Base-by-base conservation (phyloP, 2,329 filamentous ascomycete species). In the Arthroderma sp. region DNA sequence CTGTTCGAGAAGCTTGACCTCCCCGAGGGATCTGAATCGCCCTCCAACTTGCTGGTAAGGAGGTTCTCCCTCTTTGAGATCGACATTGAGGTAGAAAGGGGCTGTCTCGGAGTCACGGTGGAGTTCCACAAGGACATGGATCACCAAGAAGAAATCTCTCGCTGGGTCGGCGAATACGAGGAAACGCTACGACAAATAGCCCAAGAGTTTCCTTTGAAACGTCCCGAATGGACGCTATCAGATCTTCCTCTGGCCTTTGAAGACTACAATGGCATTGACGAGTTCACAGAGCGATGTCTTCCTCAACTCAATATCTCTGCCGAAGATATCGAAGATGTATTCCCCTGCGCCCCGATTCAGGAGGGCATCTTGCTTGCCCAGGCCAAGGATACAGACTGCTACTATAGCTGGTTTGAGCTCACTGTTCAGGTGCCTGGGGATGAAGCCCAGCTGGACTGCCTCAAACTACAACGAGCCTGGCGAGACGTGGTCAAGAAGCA, bases 41-140 rank as follows among this genome's bases (percentile, higher is more conserved):
- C 17, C 67, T 70, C 1, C 71, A 69, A 49, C 55, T 72, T 71
- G 23, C 19, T 23, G 11, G 51, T 28, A 37, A 74, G 73, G 7
- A 71, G 76, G 2, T 76, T 77, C 60, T 74, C 72, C 4, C 67
- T 80, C 0, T 76, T 81, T 58, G 78, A 81, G 59, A 76, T 79
- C 38, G 76, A 76, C 0, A 77, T 77, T 0, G 73, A 77, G 56
- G 71, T 78, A 2, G 73, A 74, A 15, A 69, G 73, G 53, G 76
- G 74, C 0, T 66, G 66, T 13, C 68, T 80, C 25, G 72, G 74
- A 4, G 75, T 79, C 52, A 74, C 73, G 0, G 79, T 80, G 62
- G 76, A 76, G 0, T 78, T 76, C 66, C 79, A 79, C 62, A 68
- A 70, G 13, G 66, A 70, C 25, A 78, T 79, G 74, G 64, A 65